These are phyloP conservation scores for Monosporascus sp. DNA, from an alignment of 2,329 filamentous ascomycete genomes.

Conservation along the genomic window DNA sequence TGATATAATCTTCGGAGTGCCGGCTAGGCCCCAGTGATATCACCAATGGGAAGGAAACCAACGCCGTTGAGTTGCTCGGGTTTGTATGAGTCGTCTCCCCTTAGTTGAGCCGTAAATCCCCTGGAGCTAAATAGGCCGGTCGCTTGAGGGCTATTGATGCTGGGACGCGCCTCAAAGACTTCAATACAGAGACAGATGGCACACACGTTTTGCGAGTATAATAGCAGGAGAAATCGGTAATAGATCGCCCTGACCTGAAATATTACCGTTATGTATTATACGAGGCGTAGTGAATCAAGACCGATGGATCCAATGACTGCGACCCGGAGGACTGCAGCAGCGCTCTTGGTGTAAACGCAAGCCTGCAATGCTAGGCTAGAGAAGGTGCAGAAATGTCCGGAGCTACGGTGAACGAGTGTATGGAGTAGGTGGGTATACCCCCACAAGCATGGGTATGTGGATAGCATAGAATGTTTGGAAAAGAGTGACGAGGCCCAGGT, in stretches of 20 bases:
- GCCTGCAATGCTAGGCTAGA: conserved; percentile 11
- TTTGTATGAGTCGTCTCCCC: not conserved
- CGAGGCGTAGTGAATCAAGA: not conserved
- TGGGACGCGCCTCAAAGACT: not conserved
- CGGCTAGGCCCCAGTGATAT: not conserved
- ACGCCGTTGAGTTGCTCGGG: not conserved
- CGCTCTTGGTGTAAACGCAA: conserved; percentile 5
- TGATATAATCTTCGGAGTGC: not conserved
- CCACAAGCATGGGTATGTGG: conserved; percentile 4
- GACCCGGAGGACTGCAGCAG: conserved; percentile 11
- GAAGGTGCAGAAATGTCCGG: conserved; percentile 12
- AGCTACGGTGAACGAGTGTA: conserved; percentile 13
- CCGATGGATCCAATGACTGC: not conserved
- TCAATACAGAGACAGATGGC: not conserved
- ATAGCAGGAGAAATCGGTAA: not conserved
- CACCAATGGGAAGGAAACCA: not conserved
- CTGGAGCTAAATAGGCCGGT: not conserved
- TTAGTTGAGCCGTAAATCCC: not conserved
- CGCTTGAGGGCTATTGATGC: not conserved
- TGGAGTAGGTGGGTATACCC: conserved; percentile 2
- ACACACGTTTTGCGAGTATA: not conserved
- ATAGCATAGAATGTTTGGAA: not conserved
- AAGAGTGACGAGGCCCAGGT: conserved; percentile 5
- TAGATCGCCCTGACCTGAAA: not conserved
- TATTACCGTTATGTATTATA: not conserved